Percentiles rank a stretch among this genome's conserved stretches.
Evolutionary conservation across 495 filamentous ascomycete genomes (phyloP).

Genomic region (Lasiosphaeria miniovina): DNA sequence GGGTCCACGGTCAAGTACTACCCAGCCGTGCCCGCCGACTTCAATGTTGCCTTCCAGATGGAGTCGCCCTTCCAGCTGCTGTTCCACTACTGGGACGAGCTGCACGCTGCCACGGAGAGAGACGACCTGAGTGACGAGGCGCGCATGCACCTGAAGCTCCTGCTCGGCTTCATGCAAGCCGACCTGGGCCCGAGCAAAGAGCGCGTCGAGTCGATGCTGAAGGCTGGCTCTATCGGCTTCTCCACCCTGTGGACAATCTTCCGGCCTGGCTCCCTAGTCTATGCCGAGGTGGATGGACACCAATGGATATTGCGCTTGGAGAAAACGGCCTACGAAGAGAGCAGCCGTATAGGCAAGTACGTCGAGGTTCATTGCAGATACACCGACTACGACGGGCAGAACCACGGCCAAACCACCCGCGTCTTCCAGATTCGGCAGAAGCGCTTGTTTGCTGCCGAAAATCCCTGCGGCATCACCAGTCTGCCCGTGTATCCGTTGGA

Average conservation of each 20-base stretch:
- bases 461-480: too few relatives aligned
- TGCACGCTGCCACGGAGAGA: slow-evolving; percentile 26
- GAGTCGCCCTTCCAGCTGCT: slow-evolving; percentile 29
- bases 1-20: slow-evolving; percentile 39
- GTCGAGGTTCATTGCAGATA: slow-evolving; percentile 4
- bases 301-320: slow-evolving; percentile 5
- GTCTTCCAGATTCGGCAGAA: slow-evolving; percentile 8
- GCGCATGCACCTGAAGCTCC: slow-evolving; percentile 33
- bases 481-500: too few relatives aligned
- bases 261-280: slow-evolving; percentile 32
- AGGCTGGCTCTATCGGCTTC: slow-evolving; percentile 27
- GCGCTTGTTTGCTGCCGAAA: too few relatives aligned
- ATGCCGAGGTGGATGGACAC: slow-evolving; percentile 26
- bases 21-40: slow-evolving; percentile 34
- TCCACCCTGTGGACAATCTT: slow-evolving; percentile 37
- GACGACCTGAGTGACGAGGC: slow-evolving; percentile 21
- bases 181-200: slow-evolving; percentile 30
- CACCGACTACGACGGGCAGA: slow-evolving; percentile 10
- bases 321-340: slow-evolving; percentile 8
- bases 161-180: slow-evolving; percentile 33
- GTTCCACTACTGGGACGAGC: slow-evolving; percentile 33
- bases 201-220: slow-evolving; percentile 23
- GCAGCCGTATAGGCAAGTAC: not conserved
- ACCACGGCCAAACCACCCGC: not conserved
- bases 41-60: slow-evolving; percentile 29